Evolutionary conservation across 2,329 filamentous ascomycete species (phyloP).

Genomic region (Dothiorella sarmentorum): DNA sequence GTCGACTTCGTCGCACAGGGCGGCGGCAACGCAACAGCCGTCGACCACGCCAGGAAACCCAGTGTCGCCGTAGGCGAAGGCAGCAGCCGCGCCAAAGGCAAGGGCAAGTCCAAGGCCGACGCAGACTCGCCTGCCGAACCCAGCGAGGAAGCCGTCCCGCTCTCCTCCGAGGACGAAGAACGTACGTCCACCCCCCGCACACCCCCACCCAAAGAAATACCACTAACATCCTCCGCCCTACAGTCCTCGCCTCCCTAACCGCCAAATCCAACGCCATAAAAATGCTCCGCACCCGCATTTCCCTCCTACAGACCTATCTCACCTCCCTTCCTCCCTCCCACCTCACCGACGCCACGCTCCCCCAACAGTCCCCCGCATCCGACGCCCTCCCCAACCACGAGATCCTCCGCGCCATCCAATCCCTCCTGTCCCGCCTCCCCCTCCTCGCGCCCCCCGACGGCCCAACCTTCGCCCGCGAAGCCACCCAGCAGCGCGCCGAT

Average conservation of each 20-base stretch:
- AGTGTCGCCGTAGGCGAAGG: conserved; percentile 34
- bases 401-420: conserved; percentile 83
- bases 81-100: conserved; percentile 53
- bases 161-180: conserved; percentile 63
- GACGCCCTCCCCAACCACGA: conserved; percentile 52
- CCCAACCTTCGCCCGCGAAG: conserved; percentile 64
- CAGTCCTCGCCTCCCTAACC: conserved; percentile 67
- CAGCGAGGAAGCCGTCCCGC: conserved; percentile 32
- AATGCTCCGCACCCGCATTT: conserved; percentile 69
- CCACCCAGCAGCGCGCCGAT: conserved; percentile 76
- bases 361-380: conserved; percentile 27
- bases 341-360: conserved; percentile 47
- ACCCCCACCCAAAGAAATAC: neutral
- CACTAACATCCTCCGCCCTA: neutral
- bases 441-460: conserved; percentile 71
- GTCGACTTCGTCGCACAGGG: conserved; percentile 89
- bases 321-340: conserved; percentile 66
- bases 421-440: conserved; percentile 77
- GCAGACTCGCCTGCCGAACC: conserved; percentile 32
- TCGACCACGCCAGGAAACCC: conserved; percentile 32
- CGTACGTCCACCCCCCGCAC: conserved; percentile 39
- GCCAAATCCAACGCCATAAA: conserved; percentile 90
- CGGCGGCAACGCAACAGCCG: conserved; percentile 72
- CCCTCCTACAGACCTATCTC: conserved; percentile 65
- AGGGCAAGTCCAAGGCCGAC: conserved; percentile 40